phyloP scores from a whole-genome alignment of 331 rosid genomes.

The Pyrus hybrid region DNA sequence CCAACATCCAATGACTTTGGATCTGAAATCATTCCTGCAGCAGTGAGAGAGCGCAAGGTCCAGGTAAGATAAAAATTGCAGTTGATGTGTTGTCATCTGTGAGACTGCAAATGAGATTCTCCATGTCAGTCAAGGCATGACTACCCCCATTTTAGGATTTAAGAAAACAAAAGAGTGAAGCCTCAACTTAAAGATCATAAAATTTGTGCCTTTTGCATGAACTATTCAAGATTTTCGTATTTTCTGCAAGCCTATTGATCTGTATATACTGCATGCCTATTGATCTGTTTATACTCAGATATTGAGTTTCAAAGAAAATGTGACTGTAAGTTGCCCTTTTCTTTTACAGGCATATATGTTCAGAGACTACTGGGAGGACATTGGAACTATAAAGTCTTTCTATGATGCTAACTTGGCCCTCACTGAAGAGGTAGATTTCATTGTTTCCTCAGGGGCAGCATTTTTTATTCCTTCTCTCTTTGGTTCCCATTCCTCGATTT shows the following conservation, averaged over 20 bases:
- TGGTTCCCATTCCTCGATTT: neutral
- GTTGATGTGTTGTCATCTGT: neutral
- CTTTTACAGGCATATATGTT: constrained; percentile 67
- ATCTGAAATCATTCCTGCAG: constrained; percentile 88
- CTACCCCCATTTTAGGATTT: no score
- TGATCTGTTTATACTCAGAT: neutral
- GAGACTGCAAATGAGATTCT: neutral
- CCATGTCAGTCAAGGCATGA: neutral
- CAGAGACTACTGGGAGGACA: constrained; percentile 95
- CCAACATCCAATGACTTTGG: constrained; percentile 92
- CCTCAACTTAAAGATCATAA: neutral
- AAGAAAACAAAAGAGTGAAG: neutral
- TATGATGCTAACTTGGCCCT: constrained; percentile 90
- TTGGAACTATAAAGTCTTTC: no score
- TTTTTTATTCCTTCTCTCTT: neutral
- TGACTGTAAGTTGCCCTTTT: neutral
- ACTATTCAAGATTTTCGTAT: neutral
- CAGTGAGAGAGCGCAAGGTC: constrained; percentile 61
- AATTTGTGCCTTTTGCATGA: neutral
- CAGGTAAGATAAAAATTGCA: constrained; percentile 39
- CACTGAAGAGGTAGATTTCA: constrained; percentile 53
- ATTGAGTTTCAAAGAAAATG: neutral
- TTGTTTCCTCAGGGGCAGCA: neutral
- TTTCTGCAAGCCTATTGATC: neutral
- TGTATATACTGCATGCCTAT: no score